phyloP scores from a whole-genome alignment of 441 rosid genomes.

The Erodium moschatum region DNA sequence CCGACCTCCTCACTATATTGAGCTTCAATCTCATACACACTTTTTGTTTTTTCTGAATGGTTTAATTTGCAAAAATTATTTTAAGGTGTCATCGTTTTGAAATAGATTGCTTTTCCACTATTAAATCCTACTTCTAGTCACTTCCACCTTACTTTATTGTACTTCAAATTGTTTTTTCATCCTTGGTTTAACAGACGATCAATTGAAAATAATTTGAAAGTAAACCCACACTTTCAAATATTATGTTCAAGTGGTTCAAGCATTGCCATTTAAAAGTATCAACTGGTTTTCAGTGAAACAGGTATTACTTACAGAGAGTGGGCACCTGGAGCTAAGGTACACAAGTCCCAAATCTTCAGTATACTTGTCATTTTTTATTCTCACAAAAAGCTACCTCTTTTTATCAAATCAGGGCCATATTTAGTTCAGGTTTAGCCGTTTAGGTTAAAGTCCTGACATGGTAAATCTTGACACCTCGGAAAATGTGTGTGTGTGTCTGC shows the following conservation, averaged over 20 bases:
- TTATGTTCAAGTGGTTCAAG: conserved; percentile 21
- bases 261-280: conserved; percentile 30
- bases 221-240: neutral
- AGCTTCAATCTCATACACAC: neutral
- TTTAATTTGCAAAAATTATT: conserved; percentile 6
- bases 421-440: conserved; percentile 14
- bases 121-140: neutral
- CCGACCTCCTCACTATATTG: neutral
- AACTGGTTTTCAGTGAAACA: conserved; percentile 49
- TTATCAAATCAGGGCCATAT: neutral
- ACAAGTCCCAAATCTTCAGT: conserved; percentile 17
- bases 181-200: neutral
- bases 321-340: conserved; percentile 98
- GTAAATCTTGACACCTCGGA: neutral
- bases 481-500: neutral
- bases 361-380: neutral
- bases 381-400: neutral
- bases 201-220: neutral
- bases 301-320: conserved; percentile 93
- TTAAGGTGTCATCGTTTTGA: neutral
- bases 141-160: neutral
- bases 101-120: neutral
- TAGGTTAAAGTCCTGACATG: conserved; percentile 13
- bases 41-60: neutral
- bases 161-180: neutral